Evolutionary conservation across 371 early-diverging fungal genomes (phyloP), one percentile per base, ranked within the genome.

Genomic region (Apophysomyces trapeziformis): DNA sequence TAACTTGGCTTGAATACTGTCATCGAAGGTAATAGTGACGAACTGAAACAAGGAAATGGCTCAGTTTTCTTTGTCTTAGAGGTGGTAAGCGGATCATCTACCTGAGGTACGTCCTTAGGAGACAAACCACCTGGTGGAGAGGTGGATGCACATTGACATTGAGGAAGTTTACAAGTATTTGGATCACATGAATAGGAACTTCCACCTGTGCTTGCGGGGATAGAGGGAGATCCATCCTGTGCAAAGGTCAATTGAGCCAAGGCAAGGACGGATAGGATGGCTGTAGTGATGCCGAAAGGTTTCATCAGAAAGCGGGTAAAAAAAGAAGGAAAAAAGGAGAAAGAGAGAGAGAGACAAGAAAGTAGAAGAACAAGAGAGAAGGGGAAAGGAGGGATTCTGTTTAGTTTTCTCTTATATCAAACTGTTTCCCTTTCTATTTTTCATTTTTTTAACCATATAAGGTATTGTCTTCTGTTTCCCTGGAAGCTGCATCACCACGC

Each of bases 11-110:
- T 92, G 90, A 45, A 92, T 64, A 5, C 89, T 83, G 72, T 92
- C 92, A 64, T 90, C 90, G 71, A 82, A 89, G 5, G 90, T 90
- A 16, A 92, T 64, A 21, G 86, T 78, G 26, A 90, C 77, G 70
- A 92, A 90, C 81, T 81, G 21, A 26, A 13, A 13, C 26, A 32
- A 14, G 5, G 50, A 54, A 54, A n/a, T 38, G 32, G 50, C 38
- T 26, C 32, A 26, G 3, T 26, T 26, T 26, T 26, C 2, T 26
- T 26, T 26, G 32, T 26, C 32, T 26, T 26, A 21, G 32, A 45
- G 1, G 0, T 16, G 41, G 4, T 13, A 41, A 1, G 41, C 13
- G 6, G 13, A 13, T 11, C 41, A 2, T 8, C 38, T 56, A 70
- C 72, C 68, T 90, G 90, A n/a, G 92, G 92, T 0, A 87, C 87